Evolutionary conservation across 164 flowering plant species (phyloP).

Genomic region (Sedum album): DNA sequence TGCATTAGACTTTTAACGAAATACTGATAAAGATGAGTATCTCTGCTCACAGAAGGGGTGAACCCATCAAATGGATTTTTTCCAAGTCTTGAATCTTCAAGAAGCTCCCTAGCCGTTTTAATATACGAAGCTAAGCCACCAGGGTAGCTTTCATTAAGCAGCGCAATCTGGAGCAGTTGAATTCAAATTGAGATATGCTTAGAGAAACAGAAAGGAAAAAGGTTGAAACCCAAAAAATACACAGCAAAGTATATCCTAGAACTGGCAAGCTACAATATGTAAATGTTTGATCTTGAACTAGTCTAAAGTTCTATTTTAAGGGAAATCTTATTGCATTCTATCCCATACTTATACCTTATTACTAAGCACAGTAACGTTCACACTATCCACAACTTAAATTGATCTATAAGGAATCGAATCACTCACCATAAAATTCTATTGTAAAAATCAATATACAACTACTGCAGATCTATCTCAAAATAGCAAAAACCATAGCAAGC

Average conservation of each 20-base stretch:
- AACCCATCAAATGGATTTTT: constrained; percentile 50
- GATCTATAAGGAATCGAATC: too few relatives aligned
- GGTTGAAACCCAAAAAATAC: not conserved
- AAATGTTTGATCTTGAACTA: not conserved
- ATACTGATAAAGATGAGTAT: not conserved
- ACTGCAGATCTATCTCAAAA: too few relatives aligned
- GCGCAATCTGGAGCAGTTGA: constrained; percentile 25
- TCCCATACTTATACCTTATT: too few relatives aligned
- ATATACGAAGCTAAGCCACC: constrained; percentile 78
- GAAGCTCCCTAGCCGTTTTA: constrained; percentile 67
- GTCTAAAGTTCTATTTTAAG: not conserved
- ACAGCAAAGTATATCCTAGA: not conserved
- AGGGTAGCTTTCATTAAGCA: constrained; percentile 70
- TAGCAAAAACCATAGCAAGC: too few relatives aligned
- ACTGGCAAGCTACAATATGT: not conserved
- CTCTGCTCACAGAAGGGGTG: not conserved
- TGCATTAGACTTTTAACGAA: not conserved
- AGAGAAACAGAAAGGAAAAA: not conserved
- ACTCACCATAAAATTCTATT: too few relatives aligned
- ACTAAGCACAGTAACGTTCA: too few relatives aligned
- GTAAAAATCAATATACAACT: too few relatives aligned
- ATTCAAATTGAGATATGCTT: not conserved
- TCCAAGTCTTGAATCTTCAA: constrained; percentile 88
- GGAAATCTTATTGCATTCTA: not conserved
- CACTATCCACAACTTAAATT: too few relatives aligned